Percentiles rank a stretch among this genome's conserved stretches.
Conservation (phyloP, 1,284 basidiomycete species). For the Thecaphora frezii region DNA sequence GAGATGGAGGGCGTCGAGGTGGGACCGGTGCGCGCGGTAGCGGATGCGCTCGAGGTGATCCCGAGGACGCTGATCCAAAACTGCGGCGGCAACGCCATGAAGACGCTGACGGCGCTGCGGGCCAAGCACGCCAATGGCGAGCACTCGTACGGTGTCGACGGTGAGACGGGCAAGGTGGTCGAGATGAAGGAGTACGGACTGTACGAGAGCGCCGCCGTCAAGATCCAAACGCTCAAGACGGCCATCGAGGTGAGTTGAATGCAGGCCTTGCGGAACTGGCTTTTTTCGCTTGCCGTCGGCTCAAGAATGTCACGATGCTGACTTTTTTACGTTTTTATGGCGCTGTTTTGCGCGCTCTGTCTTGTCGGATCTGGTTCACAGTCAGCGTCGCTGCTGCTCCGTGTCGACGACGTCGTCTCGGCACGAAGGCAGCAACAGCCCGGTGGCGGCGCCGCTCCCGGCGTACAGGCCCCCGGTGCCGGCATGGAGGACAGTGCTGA, state of each 20-base stretch:
- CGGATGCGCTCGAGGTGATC: conserved; percentile 86
- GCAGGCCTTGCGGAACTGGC: too few relatives aligned
- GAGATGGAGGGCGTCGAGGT: conserved; percentile 93
- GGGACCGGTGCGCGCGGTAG: conserved; percentile 97
- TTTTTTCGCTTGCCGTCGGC: too few relatives aligned
- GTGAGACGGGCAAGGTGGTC: conserved; percentile 90
- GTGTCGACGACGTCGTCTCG: conserved; percentile 92
- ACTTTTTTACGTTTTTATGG: too few relatives aligned
- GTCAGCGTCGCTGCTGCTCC: conserved; percentile 84
- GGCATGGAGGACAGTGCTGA: conserved; percentile 30
- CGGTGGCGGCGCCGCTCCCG: conserved; percentile 26
- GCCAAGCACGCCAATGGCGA: conserved; percentile 95
- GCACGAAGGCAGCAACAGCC: conserved; percentile 62
- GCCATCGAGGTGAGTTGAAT: conserved; percentile 75
- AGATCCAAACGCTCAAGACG: conserved; percentile 96
- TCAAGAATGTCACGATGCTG: too few relatives aligned
- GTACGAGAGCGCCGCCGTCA: conserved; percentile 93
- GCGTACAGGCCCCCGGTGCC: conserved; percentile 28
- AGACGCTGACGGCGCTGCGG: conserved; percentile 92
- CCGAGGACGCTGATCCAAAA: conserved; percentile 94
- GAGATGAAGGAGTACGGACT: conserved; percentile 94
- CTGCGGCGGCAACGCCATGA: conserved; percentile 96
- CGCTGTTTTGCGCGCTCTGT: too few relatives aligned
- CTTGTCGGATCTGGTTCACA: too few relatives aligned
- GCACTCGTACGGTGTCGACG: conserved; percentile 78